Base-by-base conservation (phyloP, 2,329 filamentous ascomycete species). In the Cadophora malorum region DNA sequence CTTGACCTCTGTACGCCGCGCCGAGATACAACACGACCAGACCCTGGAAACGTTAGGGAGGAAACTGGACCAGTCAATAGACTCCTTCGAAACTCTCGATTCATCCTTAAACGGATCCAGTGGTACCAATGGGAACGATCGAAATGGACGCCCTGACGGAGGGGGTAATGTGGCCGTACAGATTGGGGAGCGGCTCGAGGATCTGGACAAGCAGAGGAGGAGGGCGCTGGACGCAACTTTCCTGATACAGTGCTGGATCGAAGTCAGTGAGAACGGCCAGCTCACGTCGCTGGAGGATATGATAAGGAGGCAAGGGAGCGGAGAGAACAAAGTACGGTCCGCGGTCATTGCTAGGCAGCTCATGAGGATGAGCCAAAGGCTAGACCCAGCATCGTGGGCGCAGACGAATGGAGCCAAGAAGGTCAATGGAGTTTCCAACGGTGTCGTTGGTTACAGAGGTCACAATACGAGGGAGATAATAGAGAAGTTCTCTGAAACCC, bases 231-330 rank as follows among this genome's bases (percentile, higher is more conserved):
- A 99, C 82, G 94, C 96, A 69, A 95, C 92, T 77, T 98, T 98
- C 78, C 81, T 99, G 68, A 94, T 99, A 72, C 92, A 97, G 78
- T 99, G 96, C 82, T 99, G 96, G 95, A 89, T 93, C 50, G 95
- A 98, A 76, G 93, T 99, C 74, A 94, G 91, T 79, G 94, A 97
- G 76, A 90, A 91, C 9, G 96, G 96, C 3, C 90, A 96, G 74
- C 85, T 98, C 66, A 91, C 91, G 9, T 90, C 91, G n/a, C 81
- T 99, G 59, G 93, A 98, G 79, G 94, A 96, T 71, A 90, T 98
- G 68, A 76, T 76, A 53, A 88, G 95, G 76, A 87, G 92, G 71
- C 91, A 94, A 72, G 93, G 93, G 1, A 91, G 91, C 31, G 91
- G 92, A 12, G 94, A 97, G 74, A 94, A 95, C 78, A 98, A 97